Conservation (phyloP, 495 filamentous ascomycete species). For the Annulohypoxylon nitens region DNA sequence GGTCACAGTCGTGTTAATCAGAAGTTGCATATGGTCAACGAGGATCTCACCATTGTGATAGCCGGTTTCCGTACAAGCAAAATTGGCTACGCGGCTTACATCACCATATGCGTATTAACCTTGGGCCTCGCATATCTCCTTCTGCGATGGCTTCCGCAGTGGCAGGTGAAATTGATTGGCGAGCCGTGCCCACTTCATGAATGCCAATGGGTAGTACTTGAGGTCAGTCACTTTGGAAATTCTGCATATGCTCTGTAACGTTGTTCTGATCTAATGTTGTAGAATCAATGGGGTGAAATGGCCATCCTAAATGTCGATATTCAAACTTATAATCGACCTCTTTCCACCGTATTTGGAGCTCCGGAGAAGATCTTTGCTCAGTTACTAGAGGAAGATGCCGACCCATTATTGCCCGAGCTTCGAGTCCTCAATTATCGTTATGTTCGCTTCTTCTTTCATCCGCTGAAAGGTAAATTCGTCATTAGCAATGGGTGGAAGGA, state of each 20-base stretch:
- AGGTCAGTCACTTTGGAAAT: slow-evolving; percentile 62
- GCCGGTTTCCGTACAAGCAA: slow-evolving; percentile 86
- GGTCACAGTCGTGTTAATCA: slow-evolving; percentile 76
- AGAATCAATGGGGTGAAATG: slow-evolving; percentile 96
- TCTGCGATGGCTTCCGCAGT: slow-evolving; percentile 89
- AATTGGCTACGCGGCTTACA: slow-evolving; percentile 76
- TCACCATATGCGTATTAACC: slow-evolving; percentile 75
- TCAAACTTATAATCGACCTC: slow-evolving; percentile 78
- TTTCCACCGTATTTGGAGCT: slow-evolving; percentile 88
- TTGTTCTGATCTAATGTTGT: slow-evolving; percentile 43
- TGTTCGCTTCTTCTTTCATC: slow-evolving; percentile 91
- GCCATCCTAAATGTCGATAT: slow-evolving; percentile 73
- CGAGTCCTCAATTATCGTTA: slow-evolving; percentile 91
- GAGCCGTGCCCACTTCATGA: slow-evolving; percentile 72
- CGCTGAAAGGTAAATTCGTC: slow-evolving; percentile 86
- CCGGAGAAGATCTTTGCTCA: slow-evolving; percentile 67
- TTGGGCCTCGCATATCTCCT: slow-evolving; percentile 84
- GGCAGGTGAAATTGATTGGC: slow-evolving; percentile 83
- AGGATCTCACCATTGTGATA: slow-evolving; percentile 93
- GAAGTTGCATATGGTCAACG: slow-evolving; percentile 90
- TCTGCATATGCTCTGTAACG: not conserved
- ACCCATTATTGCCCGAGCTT: slow-evolving; percentile 79
- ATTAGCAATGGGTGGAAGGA: slow-evolving; percentile 93
- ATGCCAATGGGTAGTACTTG: slow-evolving; percentile 91
- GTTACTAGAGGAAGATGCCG: slow-evolving; percentile 83